Conservation (phyloP, 768 basidiomycete genomes). For the Russula sp. region DNA sequence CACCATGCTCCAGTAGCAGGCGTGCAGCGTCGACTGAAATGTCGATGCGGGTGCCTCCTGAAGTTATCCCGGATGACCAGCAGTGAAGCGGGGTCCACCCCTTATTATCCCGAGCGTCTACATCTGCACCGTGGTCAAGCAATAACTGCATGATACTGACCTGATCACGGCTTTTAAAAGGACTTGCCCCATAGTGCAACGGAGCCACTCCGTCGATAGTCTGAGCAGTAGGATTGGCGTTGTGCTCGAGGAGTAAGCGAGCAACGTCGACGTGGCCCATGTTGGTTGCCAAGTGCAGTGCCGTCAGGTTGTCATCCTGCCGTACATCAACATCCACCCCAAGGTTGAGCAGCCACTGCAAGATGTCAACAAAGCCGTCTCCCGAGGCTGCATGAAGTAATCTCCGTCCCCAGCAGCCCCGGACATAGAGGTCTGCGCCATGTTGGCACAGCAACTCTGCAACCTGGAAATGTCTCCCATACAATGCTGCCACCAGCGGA, state of each 20-base stretch:
- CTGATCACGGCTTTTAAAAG: not conserved
- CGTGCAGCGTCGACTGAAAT: not conserved
- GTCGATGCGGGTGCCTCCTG: no score
- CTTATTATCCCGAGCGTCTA: not conserved
- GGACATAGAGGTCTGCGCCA: not conserved
- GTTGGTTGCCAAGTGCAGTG: not conserved
- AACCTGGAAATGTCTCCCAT: not conserved
- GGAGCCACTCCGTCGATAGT: not conserved
- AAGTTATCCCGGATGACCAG: not conserved
- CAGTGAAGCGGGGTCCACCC: not conserved
- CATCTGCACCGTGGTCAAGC: not conserved
- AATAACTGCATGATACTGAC: not conserved
- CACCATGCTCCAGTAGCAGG: not conserved
- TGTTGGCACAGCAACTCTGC: not conserved
- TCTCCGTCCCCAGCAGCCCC: accelerated
- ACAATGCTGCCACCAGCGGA: not conserved
- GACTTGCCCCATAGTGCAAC: not conserved
- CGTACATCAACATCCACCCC: not conserved
- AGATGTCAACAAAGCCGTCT: not conserved
- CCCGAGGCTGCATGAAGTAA: not conserved
- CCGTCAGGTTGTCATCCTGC: accelerated
- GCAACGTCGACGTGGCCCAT: not conserved
- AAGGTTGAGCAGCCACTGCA: not conserved
- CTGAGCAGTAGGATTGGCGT: not conserved
- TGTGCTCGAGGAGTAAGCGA: not conserved